A percentile compares a stretch with the other conserved stretches of the same genome.
These are phyloP conservation scores for Erodium trifolium DNA, from an alignment of 441 rosid genomes.

Conservation along the genomic window DNA sequence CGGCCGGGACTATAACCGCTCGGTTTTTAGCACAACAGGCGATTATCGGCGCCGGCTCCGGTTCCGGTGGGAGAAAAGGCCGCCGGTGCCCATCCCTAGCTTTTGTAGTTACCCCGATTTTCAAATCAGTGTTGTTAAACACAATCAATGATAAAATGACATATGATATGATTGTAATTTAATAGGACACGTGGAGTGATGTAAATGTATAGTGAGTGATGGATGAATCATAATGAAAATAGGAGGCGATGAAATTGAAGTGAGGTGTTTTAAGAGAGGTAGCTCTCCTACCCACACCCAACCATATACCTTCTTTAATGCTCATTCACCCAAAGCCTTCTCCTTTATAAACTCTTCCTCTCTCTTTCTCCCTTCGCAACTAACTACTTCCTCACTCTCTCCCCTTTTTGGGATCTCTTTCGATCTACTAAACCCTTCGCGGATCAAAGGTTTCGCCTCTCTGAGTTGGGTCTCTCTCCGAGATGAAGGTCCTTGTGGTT, in stretches of 20 bases:
- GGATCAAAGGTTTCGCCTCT: neutral
- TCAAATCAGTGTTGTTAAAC: too few species aligned
- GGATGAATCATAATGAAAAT: neutral
- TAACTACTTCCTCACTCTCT: neutral
- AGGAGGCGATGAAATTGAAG: neutral
- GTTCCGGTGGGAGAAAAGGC: too few species aligned
- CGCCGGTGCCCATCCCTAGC: too few species aligned
- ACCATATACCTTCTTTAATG: neutral
- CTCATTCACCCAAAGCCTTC: neutral
- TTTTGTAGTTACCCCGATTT: too few species aligned
- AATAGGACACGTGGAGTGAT: too few species aligned
- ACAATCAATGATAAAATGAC: too few species aligned
- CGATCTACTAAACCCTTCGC: neutral
- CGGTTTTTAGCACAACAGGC: too few species aligned
- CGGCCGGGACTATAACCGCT: too few species aligned
- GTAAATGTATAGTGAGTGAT: too few species aligned
- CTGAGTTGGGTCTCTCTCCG: constrained; percentile 8
- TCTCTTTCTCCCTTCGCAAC: neutral
- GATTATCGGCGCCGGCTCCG: too few species aligned
- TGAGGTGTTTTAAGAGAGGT: neutral
- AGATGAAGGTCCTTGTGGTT: constrained; percentile 69
- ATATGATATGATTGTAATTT: too few species aligned
- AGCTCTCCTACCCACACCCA: neutral
- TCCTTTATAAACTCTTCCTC: neutral
- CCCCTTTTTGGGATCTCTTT: neutral